Base-by-base conservation (phyloP, 805 yeast species). In the Barnettozyma botsteinii region DNA sequence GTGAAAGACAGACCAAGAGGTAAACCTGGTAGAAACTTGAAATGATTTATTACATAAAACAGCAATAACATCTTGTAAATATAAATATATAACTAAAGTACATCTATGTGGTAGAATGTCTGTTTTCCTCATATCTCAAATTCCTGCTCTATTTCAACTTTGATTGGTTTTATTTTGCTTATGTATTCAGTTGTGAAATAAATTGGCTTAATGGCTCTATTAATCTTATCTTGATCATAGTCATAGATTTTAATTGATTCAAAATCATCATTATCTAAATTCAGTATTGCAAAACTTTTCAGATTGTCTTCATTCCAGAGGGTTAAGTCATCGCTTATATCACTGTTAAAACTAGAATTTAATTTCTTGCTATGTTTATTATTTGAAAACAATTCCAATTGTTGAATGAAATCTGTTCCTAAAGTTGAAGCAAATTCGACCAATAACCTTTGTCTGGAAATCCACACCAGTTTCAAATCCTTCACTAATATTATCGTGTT, bases 1-100 rank as follows among this genome's bases (percentile, higher is more conserved):
- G 86, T 88, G 38, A 80, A 83, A 61, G 97, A 91, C 64, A 82
- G 98, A 70, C 95, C 94, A 53, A 76, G 95, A 66, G 86, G 86
- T 34, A 77, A 73, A 56, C 69, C 41, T n/a, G 45, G 45, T 29
- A 42, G 45, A 42, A 42, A 42, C 31, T 37, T 41, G 41, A 41
- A 38, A 35, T 41, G 29, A 26, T 24, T 21, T 8, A 8, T 4
- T 20, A 17, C 19, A n/a, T n/a, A n/a, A 4, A 27, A 9, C 7
- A 23, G 36, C 27, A 38, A 25, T 20, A 28, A 23, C 23, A 11
- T 22, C 37, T 15, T 31, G 35, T 31, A 37, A 37, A 37, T 32
- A 36, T 22, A 33, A 17, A 14, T 25, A 27, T 19, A 15, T 18
- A 14, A 15, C 12, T 32, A 14, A 22, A 18, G n/a, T 21, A 20